These are phyloP conservation scores for Xanthoceras sorbifolium DNA, from an alignment of 345 rosid species.

Conservation along the genomic window DNA sequence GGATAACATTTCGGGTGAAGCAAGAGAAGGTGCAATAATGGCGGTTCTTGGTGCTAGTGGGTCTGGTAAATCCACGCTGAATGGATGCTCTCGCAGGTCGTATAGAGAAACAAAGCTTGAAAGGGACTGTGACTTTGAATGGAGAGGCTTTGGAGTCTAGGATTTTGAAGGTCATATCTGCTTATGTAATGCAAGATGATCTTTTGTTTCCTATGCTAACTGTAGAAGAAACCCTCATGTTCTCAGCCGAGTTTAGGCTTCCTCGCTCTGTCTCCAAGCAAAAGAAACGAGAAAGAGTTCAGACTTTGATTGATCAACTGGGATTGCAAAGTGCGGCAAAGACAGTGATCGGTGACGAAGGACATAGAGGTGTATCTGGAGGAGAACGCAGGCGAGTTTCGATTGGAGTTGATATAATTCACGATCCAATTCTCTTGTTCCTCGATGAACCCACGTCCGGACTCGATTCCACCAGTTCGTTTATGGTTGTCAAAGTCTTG, in stretches of 20 bases:
- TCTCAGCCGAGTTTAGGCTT: constrained; percentile 42
- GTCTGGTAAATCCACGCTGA: constrained; percentile 43
- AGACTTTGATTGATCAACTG: constrained; percentile 38
- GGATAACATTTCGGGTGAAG: constrained; percentile 39
- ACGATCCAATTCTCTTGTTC: constrained; percentile 34
- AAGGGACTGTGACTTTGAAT: constrained; percentile 34
- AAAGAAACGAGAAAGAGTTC: constrained; percentile 35
- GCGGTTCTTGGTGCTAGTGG: constrained; percentile 47
- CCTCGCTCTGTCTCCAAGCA: constrained; percentile 33
- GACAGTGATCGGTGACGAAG: constrained; percentile 45
- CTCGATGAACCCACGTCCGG: constrained; percentile 45
- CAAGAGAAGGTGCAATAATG: constrained; percentile 40
- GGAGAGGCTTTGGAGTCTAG: constrained; percentile 38
- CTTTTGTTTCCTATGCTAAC: constrained; percentile 44
- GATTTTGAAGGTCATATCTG: constrained; percentile 37
- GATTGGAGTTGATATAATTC: constrained; percentile 33
- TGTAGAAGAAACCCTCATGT: constrained; percentile 46
- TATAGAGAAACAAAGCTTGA: constrained; percentile 33
- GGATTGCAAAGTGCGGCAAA: constrained; percentile 41
- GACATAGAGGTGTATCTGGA: constrained; percentile 43
- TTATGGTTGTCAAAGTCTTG: constrained; percentile 38
- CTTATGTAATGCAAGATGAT: constrained; percentile 49
- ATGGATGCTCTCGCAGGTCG: constrained; percentile 41
- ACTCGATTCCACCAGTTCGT: constrained; percentile 42
- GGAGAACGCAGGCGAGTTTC: constrained; percentile 52